These are phyloP conservation scores for Aspergillus campestris DNA, from an alignment of 495 filamentous ascomycete genomes.

Conservation along the genomic window DNA sequence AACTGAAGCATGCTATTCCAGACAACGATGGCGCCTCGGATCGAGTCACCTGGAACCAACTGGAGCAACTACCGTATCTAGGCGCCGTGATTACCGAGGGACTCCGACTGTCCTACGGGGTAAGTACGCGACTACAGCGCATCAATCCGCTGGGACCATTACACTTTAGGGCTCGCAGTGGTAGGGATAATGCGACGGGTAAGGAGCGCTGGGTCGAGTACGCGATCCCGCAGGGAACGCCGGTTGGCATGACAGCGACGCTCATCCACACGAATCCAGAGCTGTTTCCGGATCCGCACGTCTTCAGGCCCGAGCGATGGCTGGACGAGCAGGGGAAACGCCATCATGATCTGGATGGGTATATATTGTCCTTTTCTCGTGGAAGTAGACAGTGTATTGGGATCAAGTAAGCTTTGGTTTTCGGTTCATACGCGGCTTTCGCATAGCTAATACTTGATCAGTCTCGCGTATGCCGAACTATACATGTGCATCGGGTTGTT, in stretches of 20 bases:
- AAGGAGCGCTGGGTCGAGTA: not conserved
- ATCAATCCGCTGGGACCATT: slow-evolving; percentile 23
- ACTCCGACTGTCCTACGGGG: slow-evolving; percentile 20
- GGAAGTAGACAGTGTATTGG: slow-evolving; percentile 43
- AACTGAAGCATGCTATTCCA: slow-evolving; percentile 6
- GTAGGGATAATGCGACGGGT: no score
- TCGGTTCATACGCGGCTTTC: not conserved
- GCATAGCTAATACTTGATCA: not conserved
- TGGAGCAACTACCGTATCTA: slow-evolving; percentile 28
- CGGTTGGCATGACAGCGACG: slow-evolving; percentile 33
- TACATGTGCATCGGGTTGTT: slow-evolving; percentile 20
- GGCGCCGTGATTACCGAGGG: slow-evolving; percentile 26
- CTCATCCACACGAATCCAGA: slow-evolving; percentile 32
- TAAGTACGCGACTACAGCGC: slow-evolving; percentile 23
- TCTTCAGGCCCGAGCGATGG: slow-evolving; percentile 40
- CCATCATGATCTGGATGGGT: slow-evolving; percentile 24
- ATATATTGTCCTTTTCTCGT: slow-evolving; percentile 40
- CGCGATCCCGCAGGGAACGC: slow-evolving; percentile 11
- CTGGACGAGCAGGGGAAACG: slow-evolving; percentile 19
- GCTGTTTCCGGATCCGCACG: slow-evolving; percentile 33
- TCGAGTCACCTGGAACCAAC: slow-evolving; percentile 11
- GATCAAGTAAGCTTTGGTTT: slow-evolving; percentile 25
- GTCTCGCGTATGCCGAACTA: slow-evolving; percentile 29
- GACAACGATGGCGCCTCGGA: slow-evolving; percentile 6
- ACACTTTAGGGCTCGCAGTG: slow-evolving; percentile 25